Evolutionary conservation across 192 early-diverging fungal genomes (phyloP).

Genomic region (Entophlyctis luteolus): DNA sequence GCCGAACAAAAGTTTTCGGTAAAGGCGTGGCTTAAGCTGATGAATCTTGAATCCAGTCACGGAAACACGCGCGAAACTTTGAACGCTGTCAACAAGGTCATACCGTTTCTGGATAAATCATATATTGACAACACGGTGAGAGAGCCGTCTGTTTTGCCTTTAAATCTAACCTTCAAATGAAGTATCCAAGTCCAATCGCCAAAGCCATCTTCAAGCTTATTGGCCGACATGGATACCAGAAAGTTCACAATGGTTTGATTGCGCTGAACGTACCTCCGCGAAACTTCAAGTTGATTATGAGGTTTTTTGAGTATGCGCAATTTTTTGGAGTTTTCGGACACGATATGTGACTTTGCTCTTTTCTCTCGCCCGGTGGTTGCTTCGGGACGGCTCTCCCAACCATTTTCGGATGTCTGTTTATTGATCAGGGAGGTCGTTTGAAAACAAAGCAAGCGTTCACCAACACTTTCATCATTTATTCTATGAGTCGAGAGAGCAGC

Average conservation of each 20-base stretch:
- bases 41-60: constrained; percentile 79
- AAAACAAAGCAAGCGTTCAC: neutral
- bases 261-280: constrained; percentile 81
- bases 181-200: constrained; percentile 89
- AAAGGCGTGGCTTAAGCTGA: constrained; percentile 80
- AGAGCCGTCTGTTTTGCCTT: neutral
- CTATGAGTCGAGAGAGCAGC: too few relatives aligned
- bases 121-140: constrained; percentile 85
- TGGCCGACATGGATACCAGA: constrained; percentile 79
- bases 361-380: neutral
- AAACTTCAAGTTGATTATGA: constrained; percentile 63
- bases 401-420: neutral
- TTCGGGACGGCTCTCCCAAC: too few relatives aligned
- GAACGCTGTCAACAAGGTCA: constrained; percentile 74
- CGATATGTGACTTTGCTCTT: neutral
- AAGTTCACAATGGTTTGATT: constrained; percentile 85
- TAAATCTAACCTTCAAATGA: neutral
- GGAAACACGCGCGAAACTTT: constrained; percentile 78
- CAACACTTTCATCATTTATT: neutral
- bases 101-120: constrained; percentile 83
- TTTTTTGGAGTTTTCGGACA: constrained; percentile 23
- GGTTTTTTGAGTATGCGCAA: constrained; percentile 57
- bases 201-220: constrained; percentile 81
- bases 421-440: neutral
- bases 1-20: constrained; percentile 88